Conservation (phyloP, 805 yeast genomes). For the Tetrapisispora fleetii region DNA sequence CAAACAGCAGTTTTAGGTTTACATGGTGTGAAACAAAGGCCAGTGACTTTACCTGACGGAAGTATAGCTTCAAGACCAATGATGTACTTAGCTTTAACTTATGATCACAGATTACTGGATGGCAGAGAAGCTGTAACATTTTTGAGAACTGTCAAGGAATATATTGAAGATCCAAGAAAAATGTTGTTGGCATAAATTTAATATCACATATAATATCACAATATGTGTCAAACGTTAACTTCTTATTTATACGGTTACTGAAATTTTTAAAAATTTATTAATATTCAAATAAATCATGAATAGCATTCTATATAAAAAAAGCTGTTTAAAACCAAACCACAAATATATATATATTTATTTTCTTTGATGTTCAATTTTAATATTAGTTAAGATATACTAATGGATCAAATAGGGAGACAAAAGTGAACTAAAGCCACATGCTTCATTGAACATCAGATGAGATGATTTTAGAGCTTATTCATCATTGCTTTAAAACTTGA, state of each 20-base stretch:
- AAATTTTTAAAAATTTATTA: not conserved
- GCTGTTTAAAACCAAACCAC: conserved; percentile 1
- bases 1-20: conserved; percentile 97
- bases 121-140: conserved; percentile 98
- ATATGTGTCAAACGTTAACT: not conserved
- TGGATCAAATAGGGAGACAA: too few species aligned
- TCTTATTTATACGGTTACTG: not conserved
- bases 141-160: conserved; percentile 91
- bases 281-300: not conserved
- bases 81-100: conserved; percentile 98
- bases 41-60: conserved; percentile 86
- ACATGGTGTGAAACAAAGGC: conserved; percentile 96
- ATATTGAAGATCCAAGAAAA: conserved; percentile 97
- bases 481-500: too few species aligned
- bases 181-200: conserved; percentile 56
- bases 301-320: not conserved
- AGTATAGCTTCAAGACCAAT: conserved; percentile 95
- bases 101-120: conserved; percentile 95
- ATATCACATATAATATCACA: not conserved
- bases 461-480: too few species aligned
- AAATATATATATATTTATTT: not conserved
- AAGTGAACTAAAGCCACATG: too few species aligned
- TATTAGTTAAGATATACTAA: not conserved
- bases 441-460: too few species aligned
- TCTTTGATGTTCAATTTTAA: not conserved